Base-by-base conservation (phyloP, 2,329 filamentous ascomycete species). In the Diaporthe vexans region DNA sequence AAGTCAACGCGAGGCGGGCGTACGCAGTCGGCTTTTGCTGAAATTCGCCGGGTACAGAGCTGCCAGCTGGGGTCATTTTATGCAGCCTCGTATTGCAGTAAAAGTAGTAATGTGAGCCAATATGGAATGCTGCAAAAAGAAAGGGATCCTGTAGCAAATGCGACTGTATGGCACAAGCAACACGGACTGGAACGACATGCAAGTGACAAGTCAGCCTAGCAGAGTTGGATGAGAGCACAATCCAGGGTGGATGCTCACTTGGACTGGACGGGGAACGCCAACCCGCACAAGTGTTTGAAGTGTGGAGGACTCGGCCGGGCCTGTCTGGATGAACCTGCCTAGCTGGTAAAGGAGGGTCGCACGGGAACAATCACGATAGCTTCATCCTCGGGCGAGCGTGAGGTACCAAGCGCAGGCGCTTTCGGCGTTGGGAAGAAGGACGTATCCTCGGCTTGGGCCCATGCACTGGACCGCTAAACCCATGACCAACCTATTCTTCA, bases 321-420 rank as follows among this genome's bases (percentile, higher is more conserved):
- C 15, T 33, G 33, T 26, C 6, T 56, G 26, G 29, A 8, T 56
- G 26, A 24, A 46, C 37, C 37, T 46, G 43, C 61, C 59, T 40
- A 21, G 33, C 61, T 63, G 37, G 61, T n/a, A 33, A 72, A 46
- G 68, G 71, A 48, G 56, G 73, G 68, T 59, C 33, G 59, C 61
- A 40, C 24, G 21, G 51, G 10, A 29, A 48, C 5, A 24, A 19
- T 69, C 74, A 74, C 61, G 74, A 75, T 75, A 57, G 74, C 72
- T 51, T 74, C 74, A 74, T 65, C 61, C 33, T 26, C 37, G 51
- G 43, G 29, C 17, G 26, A n/a, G 24, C 40, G 24, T 26, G 37
- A 48, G 24, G 40, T 56, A 54, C 43, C n/a, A 35, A 17, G 51
- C 37, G 19, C 3, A n/a, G 35, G 26, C 11, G 33, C 4, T 35